phyloP scores from a whole-genome alignment of 1,139 yeast species.

The Candida sanyaensis region DNA sequence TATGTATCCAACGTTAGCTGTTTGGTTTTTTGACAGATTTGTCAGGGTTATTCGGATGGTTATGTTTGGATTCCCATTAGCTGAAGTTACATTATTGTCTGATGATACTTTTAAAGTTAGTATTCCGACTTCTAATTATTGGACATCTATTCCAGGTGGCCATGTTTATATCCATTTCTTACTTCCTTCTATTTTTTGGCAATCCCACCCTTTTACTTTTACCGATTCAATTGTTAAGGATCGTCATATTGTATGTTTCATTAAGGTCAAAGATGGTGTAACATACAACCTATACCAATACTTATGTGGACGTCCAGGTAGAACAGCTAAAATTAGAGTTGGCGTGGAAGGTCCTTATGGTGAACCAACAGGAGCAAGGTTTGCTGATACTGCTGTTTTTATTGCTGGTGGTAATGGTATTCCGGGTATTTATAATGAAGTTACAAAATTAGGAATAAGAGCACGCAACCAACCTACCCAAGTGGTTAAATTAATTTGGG shows the following conservation, averaged over 20 bases:
- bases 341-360: conserved; percentile 48
- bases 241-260: conserved; percentile 26
- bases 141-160: conserved; percentile 50
- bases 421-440: conserved; percentile 45
- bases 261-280: conserved; percentile 41
- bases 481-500: conserved; percentile 33
- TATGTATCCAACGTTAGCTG: conserved; percentile 38
- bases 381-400: conserved; percentile 39
- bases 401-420: conserved; percentile 48
- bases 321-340: conserved; percentile 29
- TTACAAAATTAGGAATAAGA: conserved; percentile 21
- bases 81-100: conserved; percentile 33
- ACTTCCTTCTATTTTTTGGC: conserved; percentile 39
- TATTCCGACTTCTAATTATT: conserved; percentile 41
- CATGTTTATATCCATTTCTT: conserved; percentile 54
- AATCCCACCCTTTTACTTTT: conserved; percentile 39
- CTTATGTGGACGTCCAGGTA: conserved; percentile 29
- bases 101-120: conserved; percentile 43
- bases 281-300: conserved; percentile 34
- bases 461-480: conserved; percentile 18
- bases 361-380: conserved; percentile 28
- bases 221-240: conserved; percentile 22
- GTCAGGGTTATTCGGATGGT: conserved; percentile 37
- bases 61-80: conserved; percentile 41
- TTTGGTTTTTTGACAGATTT: conserved; percentile 47